phyloP scores from a whole-genome alignment of 257 asterid species.

The Anisodus tanguticus region DNA sequence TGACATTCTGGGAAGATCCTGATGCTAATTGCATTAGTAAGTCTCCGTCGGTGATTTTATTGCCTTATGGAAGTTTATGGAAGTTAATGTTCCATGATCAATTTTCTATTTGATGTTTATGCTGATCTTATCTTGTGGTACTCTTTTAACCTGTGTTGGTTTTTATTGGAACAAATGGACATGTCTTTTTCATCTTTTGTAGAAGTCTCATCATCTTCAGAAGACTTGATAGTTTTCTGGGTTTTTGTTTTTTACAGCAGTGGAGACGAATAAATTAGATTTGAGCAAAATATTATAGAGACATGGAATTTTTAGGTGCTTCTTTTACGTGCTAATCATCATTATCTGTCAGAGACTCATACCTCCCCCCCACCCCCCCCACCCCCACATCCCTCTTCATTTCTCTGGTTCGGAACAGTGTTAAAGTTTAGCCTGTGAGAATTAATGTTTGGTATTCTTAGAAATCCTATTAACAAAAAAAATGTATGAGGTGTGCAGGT shows the following conservation, averaged over 20 bases:
- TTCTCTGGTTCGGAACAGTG: background rate
- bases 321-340: no score
- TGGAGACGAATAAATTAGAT: no score
- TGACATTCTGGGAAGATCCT: background rate
- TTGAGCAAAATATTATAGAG: no score
- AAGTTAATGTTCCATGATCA: no score
- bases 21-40: background rate
- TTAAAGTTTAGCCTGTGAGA: background rate
- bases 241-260: no score
- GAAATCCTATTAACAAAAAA: conserved; percentile 17
- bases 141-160: background rate
- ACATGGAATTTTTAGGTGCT: no score
- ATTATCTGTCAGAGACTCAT: no score
- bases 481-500: conserved; percentile 62
- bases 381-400: background rate
- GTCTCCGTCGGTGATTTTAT: background rate
- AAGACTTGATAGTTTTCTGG: no score
- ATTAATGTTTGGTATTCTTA: background rate
- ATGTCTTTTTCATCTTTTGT: no score
- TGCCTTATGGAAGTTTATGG: background rate
- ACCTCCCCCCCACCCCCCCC: no score
- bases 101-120: background rate
- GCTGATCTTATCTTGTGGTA: background rate
- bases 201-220: no score
- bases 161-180: background rate